These are phyloP conservation scores for Solanum hybrid DNA, from an alignment of 305 asterid species.

Conservation along the genomic window DNA sequence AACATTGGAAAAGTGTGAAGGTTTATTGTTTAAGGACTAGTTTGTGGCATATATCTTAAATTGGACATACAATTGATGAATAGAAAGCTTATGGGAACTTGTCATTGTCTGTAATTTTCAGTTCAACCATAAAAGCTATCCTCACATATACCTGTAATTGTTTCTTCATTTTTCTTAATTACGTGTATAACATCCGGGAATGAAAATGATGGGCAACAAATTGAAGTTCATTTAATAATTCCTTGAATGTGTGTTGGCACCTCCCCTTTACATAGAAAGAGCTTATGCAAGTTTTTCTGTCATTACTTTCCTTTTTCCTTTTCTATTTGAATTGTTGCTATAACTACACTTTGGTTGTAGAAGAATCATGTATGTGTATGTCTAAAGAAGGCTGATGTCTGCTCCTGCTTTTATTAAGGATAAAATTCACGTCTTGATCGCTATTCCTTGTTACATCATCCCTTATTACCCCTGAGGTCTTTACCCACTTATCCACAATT, in stretches of 20 bases:
- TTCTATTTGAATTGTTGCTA: not conserved
- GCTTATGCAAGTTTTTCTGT: not conserved
- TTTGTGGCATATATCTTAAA: not conserved
- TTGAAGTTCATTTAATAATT: not conserved
- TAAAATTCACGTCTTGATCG: not conserved
- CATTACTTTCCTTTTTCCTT: not conserved
- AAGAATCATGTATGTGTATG: not conserved
- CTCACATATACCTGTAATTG: not conserved
- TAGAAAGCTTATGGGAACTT: not conserved
- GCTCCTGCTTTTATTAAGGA: not conserved
- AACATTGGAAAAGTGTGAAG: not conserved
- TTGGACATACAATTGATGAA: not conserved
- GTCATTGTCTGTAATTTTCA: not conserved
- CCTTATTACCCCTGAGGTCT: not conserved
- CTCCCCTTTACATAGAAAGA: not conserved
- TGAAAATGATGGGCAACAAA: not conserved
- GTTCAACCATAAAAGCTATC: not conserved
- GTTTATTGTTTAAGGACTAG: not conserved
- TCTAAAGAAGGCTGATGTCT: constrained; percentile 1
- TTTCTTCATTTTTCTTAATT: not conserved
- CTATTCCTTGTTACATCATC: not conserved
- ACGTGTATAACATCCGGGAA: not conserved
- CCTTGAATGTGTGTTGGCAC: not conserved
- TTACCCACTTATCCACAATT: not conserved
- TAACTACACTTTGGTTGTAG: not conserved